These are phyloP conservation scores for Eleusine indica DNA, from an alignment of 176 grass and related monocot genomes.

Conservation along the genomic window DNA sequence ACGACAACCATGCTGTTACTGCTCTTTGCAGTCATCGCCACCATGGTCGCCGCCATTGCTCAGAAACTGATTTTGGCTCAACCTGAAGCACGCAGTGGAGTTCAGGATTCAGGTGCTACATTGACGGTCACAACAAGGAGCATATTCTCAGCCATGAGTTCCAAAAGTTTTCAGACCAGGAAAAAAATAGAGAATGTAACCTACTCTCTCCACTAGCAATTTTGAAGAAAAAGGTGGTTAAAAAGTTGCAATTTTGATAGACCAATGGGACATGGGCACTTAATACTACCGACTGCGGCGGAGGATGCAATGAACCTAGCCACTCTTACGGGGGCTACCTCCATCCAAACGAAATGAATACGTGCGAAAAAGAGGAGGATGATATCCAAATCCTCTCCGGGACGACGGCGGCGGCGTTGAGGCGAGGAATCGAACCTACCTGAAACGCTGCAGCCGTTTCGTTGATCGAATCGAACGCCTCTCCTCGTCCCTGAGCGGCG, in stretches of 20 bases:
- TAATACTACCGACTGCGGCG: not conserved
- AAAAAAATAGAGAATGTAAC: not conserved
- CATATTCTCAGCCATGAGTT: constrained; percentile 27
- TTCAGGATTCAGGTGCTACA: constrained; percentile 20
- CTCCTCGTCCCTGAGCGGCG: not conserved
- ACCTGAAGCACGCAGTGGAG: not conserved
- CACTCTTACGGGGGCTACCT: not conserved
- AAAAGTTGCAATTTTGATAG: not conserved
- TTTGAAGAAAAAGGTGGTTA: not conserved
- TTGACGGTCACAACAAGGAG: constrained; percentile 32
- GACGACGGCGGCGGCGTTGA: not conserved
- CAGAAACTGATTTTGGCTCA: not conserved
- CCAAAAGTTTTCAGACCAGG: constrained; percentile 11
- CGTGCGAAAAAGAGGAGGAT: not conserved
- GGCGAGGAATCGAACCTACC: constrained; percentile 7
- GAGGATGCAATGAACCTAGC: constrained; percentile 13
- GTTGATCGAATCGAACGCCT: not conserved
- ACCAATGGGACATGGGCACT: not conserved
- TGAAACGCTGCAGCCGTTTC: not conserved
- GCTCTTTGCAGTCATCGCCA: constrained; percentile 49
- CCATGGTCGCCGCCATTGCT: constrained; percentile 50
- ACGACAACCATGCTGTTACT: constrained; percentile 35
- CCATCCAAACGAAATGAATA: not conserved
- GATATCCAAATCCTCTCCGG: not conserved
- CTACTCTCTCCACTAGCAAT: constrained; percentile 30